A percentile compares a stretch with the other conserved stretches of the same genome.
Evolutionary conservation across 805 yeast species (phyloP).

Genomic region (Starmerella vaccinii): DNA sequence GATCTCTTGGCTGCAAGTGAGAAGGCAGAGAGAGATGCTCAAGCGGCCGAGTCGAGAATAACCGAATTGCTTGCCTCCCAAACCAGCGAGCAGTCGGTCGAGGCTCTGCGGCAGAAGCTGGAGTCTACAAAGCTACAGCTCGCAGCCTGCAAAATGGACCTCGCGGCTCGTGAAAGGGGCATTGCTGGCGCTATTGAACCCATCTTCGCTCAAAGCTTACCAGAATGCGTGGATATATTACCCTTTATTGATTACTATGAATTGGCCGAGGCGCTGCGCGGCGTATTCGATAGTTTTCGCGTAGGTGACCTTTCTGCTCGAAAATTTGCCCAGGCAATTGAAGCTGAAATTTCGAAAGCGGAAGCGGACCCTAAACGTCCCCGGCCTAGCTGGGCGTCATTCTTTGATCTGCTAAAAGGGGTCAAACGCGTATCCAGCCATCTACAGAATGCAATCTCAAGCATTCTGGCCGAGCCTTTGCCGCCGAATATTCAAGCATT

Average conservation of each 20-base stretch:
- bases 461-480: no score
- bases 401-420: neutral
- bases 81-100: neutral
- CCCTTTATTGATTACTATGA: constrained; percentile 6
- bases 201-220: neutral
- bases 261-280: neutral
- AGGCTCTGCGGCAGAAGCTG: constrained; percentile 4
- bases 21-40: neutral
- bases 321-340: neutral
- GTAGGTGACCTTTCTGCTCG: neutral
- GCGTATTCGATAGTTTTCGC: neutral
- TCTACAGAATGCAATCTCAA: neutral
- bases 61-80: neutral
- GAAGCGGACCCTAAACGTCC: neutral
- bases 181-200: neutral
- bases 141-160: constrained; percentile 8
- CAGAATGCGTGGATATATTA: neutral
- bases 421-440: neutral
- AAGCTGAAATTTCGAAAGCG: neutral
- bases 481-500: neutral
- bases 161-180: constrained; percentile 4
- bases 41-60: neutral
- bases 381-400: neutral
- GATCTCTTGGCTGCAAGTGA: neutral
- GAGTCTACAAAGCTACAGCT: constrained; percentile 1